phyloP scores from a whole-genome alignment of 257 asterid species.

The Solanum dulcamara region DNA sequence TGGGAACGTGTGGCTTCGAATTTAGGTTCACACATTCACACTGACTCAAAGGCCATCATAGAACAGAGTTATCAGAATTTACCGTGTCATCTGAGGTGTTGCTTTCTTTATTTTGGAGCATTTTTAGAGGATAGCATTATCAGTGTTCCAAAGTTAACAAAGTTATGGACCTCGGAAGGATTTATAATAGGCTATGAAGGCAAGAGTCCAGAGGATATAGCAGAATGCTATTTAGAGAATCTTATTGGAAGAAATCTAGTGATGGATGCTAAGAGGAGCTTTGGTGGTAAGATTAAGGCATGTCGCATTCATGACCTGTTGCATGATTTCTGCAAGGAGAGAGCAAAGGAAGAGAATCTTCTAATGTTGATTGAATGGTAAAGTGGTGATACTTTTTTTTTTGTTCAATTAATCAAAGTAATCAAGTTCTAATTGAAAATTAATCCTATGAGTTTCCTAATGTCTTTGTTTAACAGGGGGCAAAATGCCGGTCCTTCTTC shows the following conservation, averaged over 20 bases:
- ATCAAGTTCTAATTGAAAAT: neutral
- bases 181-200: neutral
- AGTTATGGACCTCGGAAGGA: constrained; percentile 18
- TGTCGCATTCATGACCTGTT: constrained; percentile 7
- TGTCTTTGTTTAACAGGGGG: neutral
- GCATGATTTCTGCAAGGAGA: constrained; percentile 2
- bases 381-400: neutral
- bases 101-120: constrained; percentile 12
- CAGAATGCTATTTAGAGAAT: constrained; percentile 8
- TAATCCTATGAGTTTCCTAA: neutral
- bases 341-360: neutral
- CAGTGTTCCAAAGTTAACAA: neutral
- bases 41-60: neutral
- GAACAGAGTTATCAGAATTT: constrained; percentile 9
- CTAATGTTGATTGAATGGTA: neutral
- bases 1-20: neutral
- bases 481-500: neutral
- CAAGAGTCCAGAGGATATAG: constrained; percentile 6
- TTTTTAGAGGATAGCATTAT: constrained; percentile 2
- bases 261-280: neutral
- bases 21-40: neutral
- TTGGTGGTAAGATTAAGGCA: neutral
- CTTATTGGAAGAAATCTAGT: constrained; percentile 6
- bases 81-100: constrained; percentile 4
- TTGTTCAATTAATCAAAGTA: neutral